Percentiles rank a stretch among this genome's conserved stretches.
These are phyloP conservation scores for Micractinium conductrix DNA, from an alignment of 139 green algal species.

Conservation along the genomic window DNA sequence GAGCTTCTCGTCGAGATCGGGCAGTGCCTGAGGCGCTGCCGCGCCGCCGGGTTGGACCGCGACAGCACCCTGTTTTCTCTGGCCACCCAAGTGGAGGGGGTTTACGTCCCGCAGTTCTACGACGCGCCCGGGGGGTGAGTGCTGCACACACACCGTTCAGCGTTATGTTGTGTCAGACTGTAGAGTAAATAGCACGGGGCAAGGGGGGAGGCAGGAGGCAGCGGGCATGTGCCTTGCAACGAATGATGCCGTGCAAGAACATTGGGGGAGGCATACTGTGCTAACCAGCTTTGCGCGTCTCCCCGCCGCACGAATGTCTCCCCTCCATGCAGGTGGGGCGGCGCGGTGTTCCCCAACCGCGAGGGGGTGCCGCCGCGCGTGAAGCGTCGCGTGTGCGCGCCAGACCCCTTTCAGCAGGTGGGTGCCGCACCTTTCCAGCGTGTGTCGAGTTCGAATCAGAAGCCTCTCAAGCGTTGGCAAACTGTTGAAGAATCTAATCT, in stretches of 20 bases:
- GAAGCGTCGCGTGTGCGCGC: conserved; percentile 62
- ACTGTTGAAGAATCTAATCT: too few species aligned
- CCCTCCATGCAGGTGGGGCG: conserved; percentile 63
- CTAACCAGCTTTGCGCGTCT: too few species aligned
- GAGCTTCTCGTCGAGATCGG: conserved; percentile 74
- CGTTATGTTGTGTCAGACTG: too few species aligned
- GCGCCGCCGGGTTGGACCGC: conserved; percentile 56
- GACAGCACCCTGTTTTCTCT: conserved; percentile 64
- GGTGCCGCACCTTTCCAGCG: too few species aligned
- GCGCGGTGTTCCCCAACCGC: conserved; percentile 67
- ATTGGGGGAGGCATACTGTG: too few species aligned
- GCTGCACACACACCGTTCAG: too few species aligned
- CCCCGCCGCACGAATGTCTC: too few species aligned
- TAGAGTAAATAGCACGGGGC: too few species aligned
- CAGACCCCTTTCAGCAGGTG: conserved; percentile 69
- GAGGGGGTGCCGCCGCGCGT: conserved; percentile 68
- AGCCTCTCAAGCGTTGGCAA: too few species aligned
- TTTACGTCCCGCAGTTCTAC: conserved; percentile 87
- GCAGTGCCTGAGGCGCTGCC: conserved; percentile 60
- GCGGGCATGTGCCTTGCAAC: not conserved
- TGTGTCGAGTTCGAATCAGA: too few species aligned
- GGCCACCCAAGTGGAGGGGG: conserved; percentile 59
- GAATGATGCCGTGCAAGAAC: too few species aligned
- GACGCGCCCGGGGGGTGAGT: conserved; percentile 54
- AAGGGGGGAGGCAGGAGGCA: not conserved